A percentile compares a stretch with the other conserved stretches of the same genome.
phyloP scores from a whole-genome alignment of 2,329 filamentous ascomycete species.

The Colletotrichum paranaense region DNA sequence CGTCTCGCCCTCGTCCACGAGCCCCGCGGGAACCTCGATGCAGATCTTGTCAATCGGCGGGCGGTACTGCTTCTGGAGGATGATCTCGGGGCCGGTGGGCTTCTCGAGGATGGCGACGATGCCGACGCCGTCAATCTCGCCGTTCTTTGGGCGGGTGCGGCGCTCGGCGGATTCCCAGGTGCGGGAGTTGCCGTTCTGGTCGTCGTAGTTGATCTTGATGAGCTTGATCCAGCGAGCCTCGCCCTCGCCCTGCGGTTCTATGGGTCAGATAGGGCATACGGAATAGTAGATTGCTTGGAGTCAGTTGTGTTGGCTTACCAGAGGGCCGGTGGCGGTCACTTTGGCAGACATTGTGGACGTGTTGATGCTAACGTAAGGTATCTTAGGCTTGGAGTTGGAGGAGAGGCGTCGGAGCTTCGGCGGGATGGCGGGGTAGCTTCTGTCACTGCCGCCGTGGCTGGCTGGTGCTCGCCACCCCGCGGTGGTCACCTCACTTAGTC shows the following conservation, averaged over 20 bases:
- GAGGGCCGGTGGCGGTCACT: slow-evolving; percentile 54
- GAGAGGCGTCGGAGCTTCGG: neutral
- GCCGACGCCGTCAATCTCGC: slow-evolving; percentile 77
- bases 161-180: slow-evolving; percentile 81
- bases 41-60: slow-evolving; percentile 69
- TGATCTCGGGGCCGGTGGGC: slow-evolving; percentile 62
- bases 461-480: neutral
- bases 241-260: slow-evolving; percentile 51
- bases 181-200: slow-evolving; percentile 67
- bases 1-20: slow-evolving; percentile 72
- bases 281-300: neutral
- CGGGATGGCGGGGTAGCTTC: neutral
- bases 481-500: neutral
- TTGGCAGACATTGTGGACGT: slow-evolving; percentile 45
- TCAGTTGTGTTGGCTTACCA: slow-evolving; percentile 49
- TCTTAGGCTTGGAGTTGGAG: neutral
- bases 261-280: neutral
- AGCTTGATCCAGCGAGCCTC: slow-evolving; percentile 72
- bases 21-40: slow-evolving; percentile 74
- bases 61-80: slow-evolving; percentile 76
- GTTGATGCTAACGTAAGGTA: neutral
- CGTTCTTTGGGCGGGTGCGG: slow-evolving; percentile 70
- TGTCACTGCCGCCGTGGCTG: neutral
- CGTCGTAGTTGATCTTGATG: slow-evolving; percentile 72
- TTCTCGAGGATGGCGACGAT: slow-evolving; percentile 76